These are phyloP conservation scores for Melanogaster broomeanus DNA, from an alignment of 768 basidiomycete species.

Conservation along the genomic window DNA sequence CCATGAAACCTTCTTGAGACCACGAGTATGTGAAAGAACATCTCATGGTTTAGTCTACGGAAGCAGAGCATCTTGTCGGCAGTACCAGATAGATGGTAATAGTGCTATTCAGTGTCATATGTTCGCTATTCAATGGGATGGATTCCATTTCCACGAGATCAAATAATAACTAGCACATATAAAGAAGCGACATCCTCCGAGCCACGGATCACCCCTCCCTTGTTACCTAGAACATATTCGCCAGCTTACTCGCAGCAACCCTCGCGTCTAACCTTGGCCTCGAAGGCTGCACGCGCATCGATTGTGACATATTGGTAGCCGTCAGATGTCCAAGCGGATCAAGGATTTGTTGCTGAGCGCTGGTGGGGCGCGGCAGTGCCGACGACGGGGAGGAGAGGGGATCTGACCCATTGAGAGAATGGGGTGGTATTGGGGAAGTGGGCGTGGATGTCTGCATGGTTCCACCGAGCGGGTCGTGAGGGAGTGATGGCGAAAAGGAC, in stretches of 20 bases:
- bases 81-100: no score
- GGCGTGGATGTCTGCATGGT: slow-evolving; percentile 7
- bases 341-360: slow-evolving; percentile 35
- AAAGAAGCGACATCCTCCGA: slow-evolving; percentile 4
- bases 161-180: slow-evolving; percentile 23
- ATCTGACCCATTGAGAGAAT: slow-evolving; percentile 17
- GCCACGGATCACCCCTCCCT: background rate
- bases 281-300: slow-evolving; percentile 71
- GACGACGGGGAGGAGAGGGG: slow-evolving; percentile 12
- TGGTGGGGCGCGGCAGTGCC: slow-evolving; percentile 9
- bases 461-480: slow-evolving; percentile 22
- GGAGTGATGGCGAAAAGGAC: slow-evolving; percentile 32
- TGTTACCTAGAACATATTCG: slow-evolving; percentile 75
- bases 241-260: slow-evolving; percentile 86
- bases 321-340: slow-evolving; percentile 68
- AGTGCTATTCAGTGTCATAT: background rate
- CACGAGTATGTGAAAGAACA: background rate
- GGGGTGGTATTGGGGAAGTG: slow-evolving; percentile 7
- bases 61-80: background rate
- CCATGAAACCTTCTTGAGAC: background rate
- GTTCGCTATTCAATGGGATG: background rate
- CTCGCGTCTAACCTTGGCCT: slow-evolving; percentile 79
- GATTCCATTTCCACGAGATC: slow-evolving; percentile 6
- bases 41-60: no score
- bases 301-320: slow-evolving; percentile 68